phyloP scores from a whole-genome alignment of 108 stramenopile species.

The Licmophora abbreviata region DNA sequence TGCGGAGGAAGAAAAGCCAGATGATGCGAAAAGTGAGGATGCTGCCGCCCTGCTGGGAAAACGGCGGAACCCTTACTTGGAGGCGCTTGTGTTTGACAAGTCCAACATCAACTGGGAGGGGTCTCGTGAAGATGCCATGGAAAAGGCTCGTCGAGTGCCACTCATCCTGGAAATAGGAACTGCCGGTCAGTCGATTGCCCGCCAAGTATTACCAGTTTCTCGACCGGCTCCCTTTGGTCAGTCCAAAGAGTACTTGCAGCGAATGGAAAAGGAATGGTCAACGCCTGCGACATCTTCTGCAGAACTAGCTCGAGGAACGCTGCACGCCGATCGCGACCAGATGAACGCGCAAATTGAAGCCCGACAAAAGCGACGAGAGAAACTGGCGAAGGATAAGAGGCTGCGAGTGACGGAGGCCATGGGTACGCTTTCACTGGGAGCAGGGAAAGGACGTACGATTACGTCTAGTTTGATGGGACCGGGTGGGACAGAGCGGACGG shows the following conservation, averaged over 20 bases:
- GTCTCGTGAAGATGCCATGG: conserved; percentile 33
- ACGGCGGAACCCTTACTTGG: conserved; percentile 70
- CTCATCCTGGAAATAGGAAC: conserved; percentile 71
- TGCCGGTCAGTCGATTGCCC: conserved; percentile 71
- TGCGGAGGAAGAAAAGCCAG: conserved; percentile 10
- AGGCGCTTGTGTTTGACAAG: conserved; percentile 54
- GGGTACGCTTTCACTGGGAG: conserved; percentile 49
- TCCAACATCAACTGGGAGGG: conserved; percentile 58
- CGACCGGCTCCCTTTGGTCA: conserved; percentile 59
- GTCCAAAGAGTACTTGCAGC: conserved; percentile 47
- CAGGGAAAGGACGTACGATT: conserved; percentile 77
- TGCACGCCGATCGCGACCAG: conserved; percentile 49
- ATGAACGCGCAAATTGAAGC: conserved; percentile 58
- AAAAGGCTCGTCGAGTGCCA: conserved; percentile 32
- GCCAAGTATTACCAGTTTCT: conserved; percentile 47
- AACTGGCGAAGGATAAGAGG: conserved; percentile 85
- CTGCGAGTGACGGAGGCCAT: conserved; percentile 77
- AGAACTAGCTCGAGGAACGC: conserved; percentile 31
- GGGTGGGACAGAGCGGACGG: conserved; percentile 83
- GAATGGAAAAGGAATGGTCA: conserved; percentile 49
- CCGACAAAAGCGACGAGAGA: conserved; percentile 62
- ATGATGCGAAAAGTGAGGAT: conserved; percentile 11
- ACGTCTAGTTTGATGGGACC: conserved; percentile 84
- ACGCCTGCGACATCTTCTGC: conserved; percentile 33
- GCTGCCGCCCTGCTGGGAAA: conserved; percentile 24